These are phyloP conservation scores for Coleophoma crateriformis DNA, from an alignment of 2,329 filamentous ascomycete species.

Conservation along the genomic window DNA sequence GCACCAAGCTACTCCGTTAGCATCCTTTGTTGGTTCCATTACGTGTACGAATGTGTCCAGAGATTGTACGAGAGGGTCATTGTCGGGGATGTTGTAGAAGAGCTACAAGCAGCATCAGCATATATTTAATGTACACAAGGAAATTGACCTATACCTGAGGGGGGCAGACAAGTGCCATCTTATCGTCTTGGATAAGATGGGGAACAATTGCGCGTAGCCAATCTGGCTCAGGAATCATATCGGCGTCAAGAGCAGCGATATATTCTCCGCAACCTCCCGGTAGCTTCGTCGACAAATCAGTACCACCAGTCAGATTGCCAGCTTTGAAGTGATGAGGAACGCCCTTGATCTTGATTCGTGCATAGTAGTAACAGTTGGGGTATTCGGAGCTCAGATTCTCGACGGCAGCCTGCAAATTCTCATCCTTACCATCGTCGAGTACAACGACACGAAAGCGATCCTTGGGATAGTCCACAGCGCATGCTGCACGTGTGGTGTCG, in stretches of 20 bases:
- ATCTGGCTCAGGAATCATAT: slow-evolving; percentile 60
- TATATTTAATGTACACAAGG: not conserved
- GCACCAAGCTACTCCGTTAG: slow-evolving; percentile 50
- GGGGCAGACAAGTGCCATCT: slow-evolving; percentile 53
- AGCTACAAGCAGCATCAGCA: slow-evolving; percentile 25
- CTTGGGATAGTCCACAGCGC: slow-evolving; percentile 46
- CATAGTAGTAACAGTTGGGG: slow-evolving; percentile 47
- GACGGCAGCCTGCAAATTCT: slow-evolving; percentile 32
- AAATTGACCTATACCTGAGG: slow-evolving; percentile 34
- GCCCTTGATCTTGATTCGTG: slow-evolving; percentile 41
- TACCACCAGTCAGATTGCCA: slow-evolving; percentile 55
- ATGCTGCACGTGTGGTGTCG: slow-evolving; percentile 50
- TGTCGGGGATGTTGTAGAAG: slow-evolving; percentile 56
- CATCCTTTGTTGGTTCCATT: slow-evolving; percentile 40
- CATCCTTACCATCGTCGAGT: slow-evolving; percentile 47
- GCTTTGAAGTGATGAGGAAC: slow-evolving; percentile 53
- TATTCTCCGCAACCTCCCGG: slow-evolving; percentile 48
- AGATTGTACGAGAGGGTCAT: slow-evolving; percentile 49
- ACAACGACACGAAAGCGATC: slow-evolving; percentile 48
- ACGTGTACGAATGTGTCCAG: slow-evolving; percentile 53
- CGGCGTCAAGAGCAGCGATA: slow-evolving; percentile 60
- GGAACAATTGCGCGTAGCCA: slow-evolving; percentile 57
- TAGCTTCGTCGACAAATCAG: slow-evolving; percentile 40
- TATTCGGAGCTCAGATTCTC: slow-evolving; percentile 32
- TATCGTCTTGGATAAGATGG: slow-evolving; percentile 49